phyloP scores from a whole-genome alignment of 768 basidiomycete species.

The Termitomyces sp. region DNA sequence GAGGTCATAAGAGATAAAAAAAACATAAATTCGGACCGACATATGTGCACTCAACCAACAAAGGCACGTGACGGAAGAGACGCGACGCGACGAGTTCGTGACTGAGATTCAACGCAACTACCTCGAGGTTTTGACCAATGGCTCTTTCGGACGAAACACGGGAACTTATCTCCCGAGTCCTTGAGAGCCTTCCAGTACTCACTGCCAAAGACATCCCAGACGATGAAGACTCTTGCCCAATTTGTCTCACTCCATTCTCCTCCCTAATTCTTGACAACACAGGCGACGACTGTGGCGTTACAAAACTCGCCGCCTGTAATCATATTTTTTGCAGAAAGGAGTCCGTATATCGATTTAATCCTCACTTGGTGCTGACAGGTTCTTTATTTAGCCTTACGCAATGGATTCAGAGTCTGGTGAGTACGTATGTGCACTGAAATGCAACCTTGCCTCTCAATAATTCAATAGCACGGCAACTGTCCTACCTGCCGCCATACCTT shows the following conservation, averaged over 20 bases:
- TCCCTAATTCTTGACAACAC: conserved; percentile 31
- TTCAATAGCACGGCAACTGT: conserved; percentile 61
- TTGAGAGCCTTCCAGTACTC: conserved; percentile 41
- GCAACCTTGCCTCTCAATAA: not conserved
- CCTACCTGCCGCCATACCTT: conserved; percentile 62
- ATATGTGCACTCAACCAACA: not conserved
- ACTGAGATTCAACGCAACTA: conserved; percentile 6
- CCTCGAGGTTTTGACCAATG: conserved; percentile 5
- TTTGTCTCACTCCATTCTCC: conserved; percentile 54
- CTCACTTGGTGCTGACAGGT: not conserved
- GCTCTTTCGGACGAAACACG: conserved; percentile 12
- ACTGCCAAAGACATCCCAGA: conserved; percentile 28
- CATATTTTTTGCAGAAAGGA: conserved; percentile 67
- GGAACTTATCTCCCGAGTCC: conserved; percentile 29
- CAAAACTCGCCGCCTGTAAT: conserved; percentile 52
- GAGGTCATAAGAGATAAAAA: too few relatives aligned
- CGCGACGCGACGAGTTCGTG: conserved; percentile 8
- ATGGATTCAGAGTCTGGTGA: conserved; percentile 57
- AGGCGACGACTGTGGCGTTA: conserved; percentile 35
- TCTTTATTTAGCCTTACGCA: conserved; percentile 43
- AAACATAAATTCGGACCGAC: too few relatives aligned
- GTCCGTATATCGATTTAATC: conserved; percentile 24
- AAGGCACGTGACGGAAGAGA: conserved; percentile 4
- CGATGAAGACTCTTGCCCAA: conserved; percentile 55
- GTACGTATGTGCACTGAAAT: conserved; percentile 7